Evolutionary conservation across 1,284 basidiomycete genomes (phyloP).

Genomic region (Sphagnurus paluster): DNA sequence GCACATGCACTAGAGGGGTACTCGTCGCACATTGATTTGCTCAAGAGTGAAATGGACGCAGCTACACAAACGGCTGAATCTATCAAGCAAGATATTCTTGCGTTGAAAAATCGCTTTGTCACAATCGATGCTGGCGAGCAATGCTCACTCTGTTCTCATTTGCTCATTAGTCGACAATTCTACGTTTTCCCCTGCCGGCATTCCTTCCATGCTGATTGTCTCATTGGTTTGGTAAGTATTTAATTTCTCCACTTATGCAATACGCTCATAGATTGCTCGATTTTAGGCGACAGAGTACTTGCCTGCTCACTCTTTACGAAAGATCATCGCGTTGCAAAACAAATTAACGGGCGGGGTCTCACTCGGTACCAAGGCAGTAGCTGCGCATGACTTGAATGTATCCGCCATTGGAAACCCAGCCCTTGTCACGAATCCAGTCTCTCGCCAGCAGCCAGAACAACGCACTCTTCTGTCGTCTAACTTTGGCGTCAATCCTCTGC

Average conservation of each 20-base stretch:
- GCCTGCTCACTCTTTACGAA: conserved; percentile 76
- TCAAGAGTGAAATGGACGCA: conserved; percentile 96
- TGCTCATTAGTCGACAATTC: conserved; percentile 87
- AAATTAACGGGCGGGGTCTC: conserved; percentile 66
- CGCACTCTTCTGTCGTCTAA: conserved; percentile 73
- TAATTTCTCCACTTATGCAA: conserved; percentile 2
- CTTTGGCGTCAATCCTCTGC: conserved; percentile 56
- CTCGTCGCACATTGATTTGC: conserved; percentile 84
- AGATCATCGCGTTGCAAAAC: conserved; percentile 82
- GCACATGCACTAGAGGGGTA: conserved; percentile 95
- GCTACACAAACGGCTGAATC: conserved; percentile 90
- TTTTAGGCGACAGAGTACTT: conserved; percentile 87
- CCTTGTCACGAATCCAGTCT: conserved; percentile 14
- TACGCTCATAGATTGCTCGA: conserved; percentile 10
- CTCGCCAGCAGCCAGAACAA: conserved; percentile 51
- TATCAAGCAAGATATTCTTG: conserved; percentile 90
- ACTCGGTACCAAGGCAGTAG: conserved; percentile 15
- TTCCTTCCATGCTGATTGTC: conserved; percentile 92
- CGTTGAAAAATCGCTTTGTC: conserved; percentile 89
- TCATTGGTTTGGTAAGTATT: conserved; percentile 87
- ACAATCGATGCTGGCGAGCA: conserved; percentile 88
- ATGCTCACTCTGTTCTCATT: conserved; percentile 79
- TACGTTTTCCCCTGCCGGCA: conserved; percentile 99
- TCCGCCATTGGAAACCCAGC: conserved; percentile 33
- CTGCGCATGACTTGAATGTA: conserved; percentile 22